Evolutionary conservation across 2,329 filamentous ascomycete species (phyloP).

Genomic region (Fusarium sp.): DNA sequence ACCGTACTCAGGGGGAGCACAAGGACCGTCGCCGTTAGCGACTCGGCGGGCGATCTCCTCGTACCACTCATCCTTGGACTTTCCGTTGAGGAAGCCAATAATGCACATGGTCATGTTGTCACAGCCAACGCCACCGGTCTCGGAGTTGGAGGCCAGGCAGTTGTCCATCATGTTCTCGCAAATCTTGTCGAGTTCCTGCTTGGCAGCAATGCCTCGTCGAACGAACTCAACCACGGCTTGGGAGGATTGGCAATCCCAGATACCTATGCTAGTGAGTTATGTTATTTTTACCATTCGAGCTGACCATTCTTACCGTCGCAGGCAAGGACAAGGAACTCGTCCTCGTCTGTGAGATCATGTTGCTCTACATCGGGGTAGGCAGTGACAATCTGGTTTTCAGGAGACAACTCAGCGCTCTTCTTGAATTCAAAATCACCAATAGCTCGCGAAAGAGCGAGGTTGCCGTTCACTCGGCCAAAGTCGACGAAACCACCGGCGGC

Average conservation of each 20-base stretch:
- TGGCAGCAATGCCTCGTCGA: slow-evolving; percentile 92
- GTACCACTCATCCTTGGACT: slow-evolving; percentile 98
- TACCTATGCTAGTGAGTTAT: slow-evolving; percentile 69
- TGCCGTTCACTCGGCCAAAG: slow-evolving; percentile 98
- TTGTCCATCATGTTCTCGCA: slow-evolving; percentile 99
- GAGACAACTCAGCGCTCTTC: slow-evolving; percentile 95
- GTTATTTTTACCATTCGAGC: slow-evolving; percentile 13
- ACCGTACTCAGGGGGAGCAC: slow-evolving; percentile 99
- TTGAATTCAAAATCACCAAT: slow-evolving; percentile 99
- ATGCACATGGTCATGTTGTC: slow-evolving; percentile 99
- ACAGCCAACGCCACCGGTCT: slow-evolving; percentile 96
- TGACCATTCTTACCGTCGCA: slow-evolving; percentile 78
- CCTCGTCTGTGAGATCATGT: slow-evolving; percentile 90
- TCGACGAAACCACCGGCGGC: slow-evolving; percentile 98
- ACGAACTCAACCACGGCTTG: slow-evolving; percentile 98
- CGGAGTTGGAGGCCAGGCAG: slow-evolving; percentile 96
- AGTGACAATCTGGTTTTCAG: slow-evolving; percentile 99
- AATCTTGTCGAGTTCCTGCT: slow-evolving; percentile 93
- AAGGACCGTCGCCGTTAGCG: slow-evolving; percentile 95
- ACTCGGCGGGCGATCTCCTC: slow-evolving; percentile 94
- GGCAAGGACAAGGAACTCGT: slow-evolving; percentile 93
- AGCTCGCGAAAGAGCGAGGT: slow-evolving; percentile 93
- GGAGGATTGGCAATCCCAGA: slow-evolving; percentile 99
- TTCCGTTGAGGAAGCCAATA: slow-evolving; percentile 88
- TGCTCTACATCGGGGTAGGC: slow-evolving; percentile 94